Conservation (phyloP, 345 rosid species). For the Schrenkiella parvula region DNA sequence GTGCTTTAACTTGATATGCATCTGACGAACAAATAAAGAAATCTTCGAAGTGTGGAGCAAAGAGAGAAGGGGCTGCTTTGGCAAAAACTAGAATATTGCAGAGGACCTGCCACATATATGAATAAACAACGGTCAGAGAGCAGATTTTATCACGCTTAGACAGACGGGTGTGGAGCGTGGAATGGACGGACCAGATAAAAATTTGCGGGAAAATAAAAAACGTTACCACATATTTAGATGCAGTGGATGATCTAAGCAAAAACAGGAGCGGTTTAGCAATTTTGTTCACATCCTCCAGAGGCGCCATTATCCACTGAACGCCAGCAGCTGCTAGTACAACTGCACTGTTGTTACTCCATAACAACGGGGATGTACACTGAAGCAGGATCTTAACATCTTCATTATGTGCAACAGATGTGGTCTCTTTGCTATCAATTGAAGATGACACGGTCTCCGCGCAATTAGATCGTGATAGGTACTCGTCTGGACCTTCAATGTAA, state of each 20-base stretch:
- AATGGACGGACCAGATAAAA: not conserved
- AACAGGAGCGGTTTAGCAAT: conserved; percentile 89
- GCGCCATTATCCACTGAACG: conserved; percentile 95
- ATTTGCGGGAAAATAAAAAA: not conserved
- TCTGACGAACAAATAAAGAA: conserved; percentile 77
- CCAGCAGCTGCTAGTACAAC: conserved; percentile 92
- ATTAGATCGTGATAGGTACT: conserved; percentile 67
- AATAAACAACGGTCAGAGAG: conserved; percentile 6
- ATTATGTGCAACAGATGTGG: conserved; percentile 62
- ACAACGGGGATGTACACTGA: conserved; percentile 83
- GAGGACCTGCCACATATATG: conserved; percentile 59
- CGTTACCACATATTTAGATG: conserved; percentile 91
- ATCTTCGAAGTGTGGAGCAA: conserved; percentile 69
- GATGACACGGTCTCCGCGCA: conserved; percentile 32
- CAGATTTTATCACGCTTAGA: not conserved
- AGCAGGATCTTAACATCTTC: conserved; percentile 75
- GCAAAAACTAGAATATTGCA: conserved; percentile 85
- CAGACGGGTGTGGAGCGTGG: not conserved
- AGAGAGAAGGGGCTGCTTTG: conserved; percentile 75
- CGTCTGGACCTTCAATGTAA: conserved; percentile 93
- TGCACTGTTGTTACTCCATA: conserved; percentile 93
- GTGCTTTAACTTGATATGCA: conserved; percentile 70
- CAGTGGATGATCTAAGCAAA: conserved; percentile 73
- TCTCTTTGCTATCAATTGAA: conserved; percentile 41
- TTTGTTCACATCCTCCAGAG: conserved; percentile 63